Conservation (phyloP, 2,329 filamentous ascomycete species). For the Emmonsiellopsis sp. region DNA sequence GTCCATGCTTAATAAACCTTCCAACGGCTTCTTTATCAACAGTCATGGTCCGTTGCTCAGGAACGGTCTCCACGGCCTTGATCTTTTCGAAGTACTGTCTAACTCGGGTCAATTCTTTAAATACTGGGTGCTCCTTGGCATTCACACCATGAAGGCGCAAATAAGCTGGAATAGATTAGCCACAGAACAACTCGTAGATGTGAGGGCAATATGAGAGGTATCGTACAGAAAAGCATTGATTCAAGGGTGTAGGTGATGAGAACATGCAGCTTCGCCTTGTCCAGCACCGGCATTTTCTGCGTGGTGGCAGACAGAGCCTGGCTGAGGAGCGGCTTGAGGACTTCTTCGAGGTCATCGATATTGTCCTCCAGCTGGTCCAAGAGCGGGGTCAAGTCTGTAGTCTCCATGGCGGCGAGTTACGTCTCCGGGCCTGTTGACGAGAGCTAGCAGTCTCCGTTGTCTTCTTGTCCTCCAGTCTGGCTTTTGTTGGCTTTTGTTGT, state of each 20-base stretch:
- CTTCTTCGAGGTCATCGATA: constrained; percentile 67
- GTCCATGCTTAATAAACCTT: constrained; percentile 70
- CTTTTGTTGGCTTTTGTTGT: not conserved
- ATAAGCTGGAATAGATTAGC: constrained; percentile 44
- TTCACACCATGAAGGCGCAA: constrained; percentile 70
- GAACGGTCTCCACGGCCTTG: constrained; percentile 60
- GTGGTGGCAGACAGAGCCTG: constrained; percentile 56
- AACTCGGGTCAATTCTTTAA: constrained; percentile 74
- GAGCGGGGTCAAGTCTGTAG: constrained; percentile 52
- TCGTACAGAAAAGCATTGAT: constrained; percentile 73
- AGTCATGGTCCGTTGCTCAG: constrained; percentile 47
- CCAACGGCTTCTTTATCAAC: constrained; percentile 67
- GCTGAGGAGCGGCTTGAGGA: constrained; percentile 63
- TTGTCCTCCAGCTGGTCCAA: constrained; percentile 67
- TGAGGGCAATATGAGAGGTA: not conserved
- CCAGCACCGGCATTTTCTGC: constrained; percentile 76
- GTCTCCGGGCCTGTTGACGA: not conserved
- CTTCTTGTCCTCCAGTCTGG: not conserved
- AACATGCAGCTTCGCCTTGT: constrained; percentile 91
- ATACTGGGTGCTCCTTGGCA: constrained; percentile 76
- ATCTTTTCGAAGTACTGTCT: constrained; percentile 92
- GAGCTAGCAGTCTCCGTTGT: too few species aligned
- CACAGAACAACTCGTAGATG: not conserved
- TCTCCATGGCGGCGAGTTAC: constrained; percentile 37
- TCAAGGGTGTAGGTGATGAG: constrained; percentile 81